These are phyloP conservation scores for Candida neerlandica DNA, from an alignment of 1,139 yeast genomes.

Conservation along the genomic window DNA sequence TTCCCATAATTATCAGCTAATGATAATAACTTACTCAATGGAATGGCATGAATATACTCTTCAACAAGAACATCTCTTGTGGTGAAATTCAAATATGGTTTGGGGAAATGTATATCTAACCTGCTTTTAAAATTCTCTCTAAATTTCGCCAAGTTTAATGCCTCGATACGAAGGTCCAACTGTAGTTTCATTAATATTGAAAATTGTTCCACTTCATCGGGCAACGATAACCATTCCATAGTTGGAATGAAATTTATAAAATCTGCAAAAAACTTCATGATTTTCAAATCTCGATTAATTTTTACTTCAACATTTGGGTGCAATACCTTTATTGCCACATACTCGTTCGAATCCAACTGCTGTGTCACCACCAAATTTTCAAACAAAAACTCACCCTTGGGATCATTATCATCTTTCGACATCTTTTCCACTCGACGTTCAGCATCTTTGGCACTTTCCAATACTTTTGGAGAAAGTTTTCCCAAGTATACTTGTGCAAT, in stretches of 20 bases:
- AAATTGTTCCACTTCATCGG: conserved; percentile 92
- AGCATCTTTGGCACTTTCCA: conserved; percentile 37
- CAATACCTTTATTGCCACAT: conserved; percentile 88
- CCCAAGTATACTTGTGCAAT: conserved; percentile 94
- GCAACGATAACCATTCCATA: conserved; percentile 96
- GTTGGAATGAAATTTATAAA: conserved; percentile 76
- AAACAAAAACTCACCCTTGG: conserved; percentile 26
- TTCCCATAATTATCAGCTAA: conserved; percentile 47
- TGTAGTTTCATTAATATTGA: conserved; percentile 84
- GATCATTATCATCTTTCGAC: conserved; percentile 9
- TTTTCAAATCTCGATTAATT: conserved; percentile 77
- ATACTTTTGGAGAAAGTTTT: conserved; percentile 52
- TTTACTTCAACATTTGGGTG: conserved; percentile 81
- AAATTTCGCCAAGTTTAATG: conserved; percentile 73
- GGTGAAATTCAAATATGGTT: conserved; percentile 66
- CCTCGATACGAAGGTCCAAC: conserved; percentile 87
- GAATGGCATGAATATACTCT: conserved; percentile 79
- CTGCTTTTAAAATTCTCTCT: conserved; percentile 59
- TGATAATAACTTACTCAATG: conserved; percentile 68
- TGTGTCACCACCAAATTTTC: conserved; percentile 43
- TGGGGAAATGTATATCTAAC: conserved; percentile 77
- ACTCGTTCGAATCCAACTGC: conserved; percentile 47
- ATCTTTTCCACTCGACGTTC: conserved; percentile 20
- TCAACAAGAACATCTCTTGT: conserved; percentile 81
- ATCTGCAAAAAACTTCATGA: conserved; percentile 80